Conservation (phyloP, 352 stramenopile genomes). For the Elongisporangium prolatum region DNA sequence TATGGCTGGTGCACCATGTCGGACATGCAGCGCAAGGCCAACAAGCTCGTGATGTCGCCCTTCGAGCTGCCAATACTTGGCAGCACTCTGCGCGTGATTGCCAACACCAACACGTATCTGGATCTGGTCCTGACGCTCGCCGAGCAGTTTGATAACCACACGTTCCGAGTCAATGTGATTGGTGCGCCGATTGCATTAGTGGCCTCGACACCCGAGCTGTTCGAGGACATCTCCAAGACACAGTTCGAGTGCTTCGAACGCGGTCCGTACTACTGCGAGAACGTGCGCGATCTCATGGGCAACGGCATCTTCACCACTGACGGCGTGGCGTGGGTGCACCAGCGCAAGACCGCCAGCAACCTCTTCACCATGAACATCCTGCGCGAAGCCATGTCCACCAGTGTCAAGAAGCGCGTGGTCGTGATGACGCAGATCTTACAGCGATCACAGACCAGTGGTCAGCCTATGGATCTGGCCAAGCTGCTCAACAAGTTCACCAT, state of each 20-base stretch:
- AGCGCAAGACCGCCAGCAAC: slow-evolving; percentile 79
- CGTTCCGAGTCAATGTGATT: slow-evolving; percentile 12
- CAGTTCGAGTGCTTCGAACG: slow-evolving; percentile 74
- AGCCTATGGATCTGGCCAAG: slow-evolving; percentile 20
- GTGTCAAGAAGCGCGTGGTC: slow-evolving; percentile 19
- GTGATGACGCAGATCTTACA: slow-evolving; percentile 21
- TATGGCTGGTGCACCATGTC: too few species aligned
- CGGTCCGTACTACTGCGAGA: slow-evolving; percentile 24
- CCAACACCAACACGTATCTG: slow-evolving; percentile 1
- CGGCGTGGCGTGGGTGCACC: slow-evolving; percentile 46
- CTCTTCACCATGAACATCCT: slow-evolving; percentile 62
- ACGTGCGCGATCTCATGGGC: slow-evolving; percentile 47
- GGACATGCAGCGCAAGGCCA: slow-evolving; percentile 10
- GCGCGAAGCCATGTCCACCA: slow-evolving; percentile 29
- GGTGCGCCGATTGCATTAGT: slow-evolving; percentile 16
- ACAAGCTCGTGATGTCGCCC: slow-evolving; percentile 18
- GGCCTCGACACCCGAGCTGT: slow-evolving; percentile 14
- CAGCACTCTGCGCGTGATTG: slow-evolving; percentile 11
- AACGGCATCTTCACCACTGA: slow-evolving; percentile 67
- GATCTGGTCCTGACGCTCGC: slow-evolving; percentile 11
- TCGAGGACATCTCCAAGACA: slow-evolving; percentile 43
- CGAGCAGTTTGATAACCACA: too few species aligned
- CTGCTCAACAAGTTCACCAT: slow-evolving; percentile 33
- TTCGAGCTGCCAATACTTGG: slow-evolving; percentile 36
- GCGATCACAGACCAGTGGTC: neutral